Percentiles rank a stretch among this genome's conserved stretches.
Evolutionary conservation across 2,329 filamentous ascomycete species (phyloP).

Genomic region (Fusarium sambucinum): DNA sequence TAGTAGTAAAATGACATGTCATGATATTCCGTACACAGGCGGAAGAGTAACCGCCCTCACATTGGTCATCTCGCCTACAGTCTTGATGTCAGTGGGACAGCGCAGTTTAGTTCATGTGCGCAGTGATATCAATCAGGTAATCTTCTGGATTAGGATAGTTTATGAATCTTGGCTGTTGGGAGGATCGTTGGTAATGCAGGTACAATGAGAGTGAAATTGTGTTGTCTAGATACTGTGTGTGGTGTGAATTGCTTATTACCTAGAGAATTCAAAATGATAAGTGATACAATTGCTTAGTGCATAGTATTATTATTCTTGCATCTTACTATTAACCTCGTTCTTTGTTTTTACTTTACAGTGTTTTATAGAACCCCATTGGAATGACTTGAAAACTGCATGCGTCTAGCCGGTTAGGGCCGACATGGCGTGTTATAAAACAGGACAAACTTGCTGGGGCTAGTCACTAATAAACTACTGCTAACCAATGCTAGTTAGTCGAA

Average conservation of each 20-base stretch:
- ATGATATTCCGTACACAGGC: constrained; percentile 7
- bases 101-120: constrained; percentile 1
- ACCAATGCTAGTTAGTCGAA: neutral
- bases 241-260: neutral
- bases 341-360: neutral
- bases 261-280: neutral
- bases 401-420: neutral
- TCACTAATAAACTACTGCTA: neutral
- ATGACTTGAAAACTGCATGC: neutral
- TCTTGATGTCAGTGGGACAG: constrained; percentile 3
- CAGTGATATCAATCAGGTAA: neutral
- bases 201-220: constrained; percentile 8
- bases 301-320: neutral
- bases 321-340: neutral
- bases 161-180: constrained; percentile 14
- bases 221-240: constrained; percentile 1
- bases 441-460: constrained; percentile 3
- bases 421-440: constrained; percentile 31
- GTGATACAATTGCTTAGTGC: neutral
- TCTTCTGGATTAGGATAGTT: constrained; percentile 9
- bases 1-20: neutral
- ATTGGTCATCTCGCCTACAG: constrained; percentile 18
- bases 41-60: constrained; percentile 16
- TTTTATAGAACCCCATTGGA: neutral
- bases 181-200: constrained; percentile 30